Base-by-base conservation (phyloP, 805 yeast species). In the Cyberlindnera maritima region DNA sequence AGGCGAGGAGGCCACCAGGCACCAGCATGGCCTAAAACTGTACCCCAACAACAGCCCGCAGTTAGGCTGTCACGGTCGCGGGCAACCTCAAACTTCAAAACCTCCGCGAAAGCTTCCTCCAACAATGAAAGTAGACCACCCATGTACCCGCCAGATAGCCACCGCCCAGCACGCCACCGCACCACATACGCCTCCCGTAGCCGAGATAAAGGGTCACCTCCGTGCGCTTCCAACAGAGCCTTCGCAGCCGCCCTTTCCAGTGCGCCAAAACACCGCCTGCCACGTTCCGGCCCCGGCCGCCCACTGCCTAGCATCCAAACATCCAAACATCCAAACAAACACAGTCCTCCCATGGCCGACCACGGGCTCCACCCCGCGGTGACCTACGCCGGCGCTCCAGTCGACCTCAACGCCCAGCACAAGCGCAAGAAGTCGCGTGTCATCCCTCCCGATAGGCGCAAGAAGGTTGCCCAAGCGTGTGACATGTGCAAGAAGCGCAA, bases 391-490 rank as follows among this genome's bases (percentile, higher is more conserved):
- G 41, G 41, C 34, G 23, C 39, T 14, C 46, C 48, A 3, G 44
- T 48, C 21, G 42, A 47, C 39, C 11, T 23, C 26, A 23, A 18
- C 19, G 13, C 32, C 4, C 32, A 17, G 28, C 29, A 32, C 15
- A 47, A 43, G 41, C 49, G 44, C 38, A 59, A 54, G 52, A 60
- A 55, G 34, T 44, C 52, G 18, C 44, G 64, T 14, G 50, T 53
- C 17, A 57, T 58, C 4, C 62, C 64, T 1, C 60, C 64, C 7
- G 64, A 60, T 12, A 47, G 52, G 13, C 45, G 73, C 19, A 70
- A 71, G 54, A 72, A 75, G 47, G 74, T 72, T 18, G 70, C 77
- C 1, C 64, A 67, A 48, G 79, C 79, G 9, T 74, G 79, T 50
- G 77, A 74, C 50, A 60, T 61, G 43, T 74, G 79, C 60, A 72